Conservation (phyloP, 257 asterid species). For the Salvia miltiorrhiza region DNA sequence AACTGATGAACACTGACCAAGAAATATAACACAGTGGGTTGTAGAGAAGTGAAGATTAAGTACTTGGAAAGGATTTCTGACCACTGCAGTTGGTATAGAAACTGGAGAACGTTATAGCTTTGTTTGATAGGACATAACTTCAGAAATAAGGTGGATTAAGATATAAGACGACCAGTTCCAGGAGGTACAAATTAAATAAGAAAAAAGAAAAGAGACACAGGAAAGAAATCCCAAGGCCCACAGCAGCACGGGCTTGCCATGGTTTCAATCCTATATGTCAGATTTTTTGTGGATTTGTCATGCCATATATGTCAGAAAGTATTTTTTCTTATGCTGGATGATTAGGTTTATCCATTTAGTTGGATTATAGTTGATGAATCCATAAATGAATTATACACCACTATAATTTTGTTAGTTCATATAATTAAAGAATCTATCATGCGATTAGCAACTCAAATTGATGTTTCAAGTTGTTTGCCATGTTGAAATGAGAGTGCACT, state of each 20-base stretch:
- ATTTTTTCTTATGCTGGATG: background rate
- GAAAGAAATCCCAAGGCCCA: background rate
- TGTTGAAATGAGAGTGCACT: slow-evolving; percentile 19
- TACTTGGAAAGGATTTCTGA: background rate
- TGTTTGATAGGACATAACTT: background rate
- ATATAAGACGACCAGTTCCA: background rate
- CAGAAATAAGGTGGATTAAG: background rate
- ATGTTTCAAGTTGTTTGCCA: background rate
- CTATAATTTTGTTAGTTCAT: background rate
- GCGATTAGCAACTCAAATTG: background rate
- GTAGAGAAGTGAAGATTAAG: background rate
- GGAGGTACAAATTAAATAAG: background rate
- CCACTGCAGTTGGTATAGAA: background rate
- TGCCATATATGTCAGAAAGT: background rate
- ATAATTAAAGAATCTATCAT: background rate
- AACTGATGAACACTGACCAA: background rate
- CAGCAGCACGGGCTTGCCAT: background rate
- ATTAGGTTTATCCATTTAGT: background rate
- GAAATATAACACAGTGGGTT: background rate
- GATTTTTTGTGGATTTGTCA: background rate
- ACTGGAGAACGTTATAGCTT: background rate
- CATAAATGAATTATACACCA: background rate
- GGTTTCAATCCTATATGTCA: background rate
- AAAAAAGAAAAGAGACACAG: background rate
- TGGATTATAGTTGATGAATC: slow-evolving; percentile 5